Percentiles rank a stretch among this genome's conserved stretches.
phyloP scores from a whole-genome alignment of 2,329 filamentous ascomycete genomes.

The Pestalotiopsis sp. region DNA sequence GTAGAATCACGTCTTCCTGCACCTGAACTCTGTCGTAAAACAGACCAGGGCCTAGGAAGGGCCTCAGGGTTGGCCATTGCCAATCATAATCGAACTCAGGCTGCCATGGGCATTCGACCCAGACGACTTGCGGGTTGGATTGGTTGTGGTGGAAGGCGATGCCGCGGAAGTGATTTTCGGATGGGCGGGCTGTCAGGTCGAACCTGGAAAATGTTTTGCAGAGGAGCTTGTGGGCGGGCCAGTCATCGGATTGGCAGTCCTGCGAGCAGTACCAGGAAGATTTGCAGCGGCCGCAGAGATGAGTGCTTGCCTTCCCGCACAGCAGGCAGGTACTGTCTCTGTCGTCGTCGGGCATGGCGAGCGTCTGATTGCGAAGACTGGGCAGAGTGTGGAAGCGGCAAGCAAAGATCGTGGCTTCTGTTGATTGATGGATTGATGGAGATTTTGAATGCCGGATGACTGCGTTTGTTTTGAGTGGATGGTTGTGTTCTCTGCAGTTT shows the following conservation, averaged over 20 bases:
- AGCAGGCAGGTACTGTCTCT: not conserved
- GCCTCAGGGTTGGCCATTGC: too few relatives aligned
- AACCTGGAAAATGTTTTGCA: constrained; percentile 14
- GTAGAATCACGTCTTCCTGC: too few relatives aligned
- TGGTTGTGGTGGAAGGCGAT: constrained; percentile 14
- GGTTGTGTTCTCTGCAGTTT: too few relatives aligned
- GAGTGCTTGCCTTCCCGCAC: constrained; percentile 12
- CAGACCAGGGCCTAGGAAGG: too few relatives aligned
- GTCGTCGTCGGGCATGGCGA: not conserved
- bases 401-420: not conserved
- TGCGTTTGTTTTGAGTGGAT: not conserved
- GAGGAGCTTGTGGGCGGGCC: constrained; percentile 18
- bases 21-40: too few relatives aligned
- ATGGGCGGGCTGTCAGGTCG: constrained; percentile 12
- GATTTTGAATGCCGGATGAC: not conserved
- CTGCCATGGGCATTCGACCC: not conserved
- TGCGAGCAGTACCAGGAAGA: constrained; percentile 17
- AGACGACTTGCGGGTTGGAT: constrained; percentile 13
- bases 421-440: not conserved
- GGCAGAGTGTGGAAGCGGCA: not conserved
- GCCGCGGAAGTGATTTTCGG: constrained; percentile 12
- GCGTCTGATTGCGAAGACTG: not conserved
- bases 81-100: too few relatives aligned
- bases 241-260: constrained; percentile 16
- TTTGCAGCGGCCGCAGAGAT: constrained; percentile 15